Base-by-base conservation (phyloP, 352 stramenopile species). In the Phytophthora vignae region DNA sequence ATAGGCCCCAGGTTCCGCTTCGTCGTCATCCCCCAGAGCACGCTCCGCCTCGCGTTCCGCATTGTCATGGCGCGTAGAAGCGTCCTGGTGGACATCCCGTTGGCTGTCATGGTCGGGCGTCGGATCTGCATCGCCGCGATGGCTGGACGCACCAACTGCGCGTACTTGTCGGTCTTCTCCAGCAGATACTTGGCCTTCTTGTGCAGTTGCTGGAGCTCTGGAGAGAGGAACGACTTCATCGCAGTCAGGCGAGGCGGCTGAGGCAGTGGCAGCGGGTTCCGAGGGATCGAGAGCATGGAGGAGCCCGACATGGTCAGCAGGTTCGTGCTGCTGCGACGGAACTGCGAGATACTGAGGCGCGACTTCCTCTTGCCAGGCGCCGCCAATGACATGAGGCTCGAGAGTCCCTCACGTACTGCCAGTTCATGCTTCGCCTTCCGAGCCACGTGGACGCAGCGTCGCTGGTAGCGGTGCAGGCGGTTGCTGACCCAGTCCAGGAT, bases 401-500 rank as follows among this genome's bases (percentile, higher is more conserved):
- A 38, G 9, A 33, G 19, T 17, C 49, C 40, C 22, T 54, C 21
- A 38, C 56, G 64, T 12, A 14, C 19, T 2, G 56, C 55, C 9
- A 71, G 9, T 25, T 67, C 48, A 12, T 67, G 71, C 48, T 79
- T 88, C 0, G 58, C 69, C 46, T 83, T 83, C 17, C 64, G 73
- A 0, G 83, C 81, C 7, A 87, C 55, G 10, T 52, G 67, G 14
- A 86, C 14, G 12, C 63, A 56, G n/a, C 48, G 76, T 25, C 68
- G 59, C n/a, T 87, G 74, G 58, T 90, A 91, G 5, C 67, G 60
- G 0, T 69, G 22, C 36, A 87, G 44, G 3, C 81, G 79, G n/a
- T 67, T 66, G 19, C 73, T 74, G 15, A 87, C 79, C 83, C 83
- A 91, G 29, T 84, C 74, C 1, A 90, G 53, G 61, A 91, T 90